Evolutionary conservation across 495 filamentous ascomycete genomes (phyloP).

Genomic region (Penicillium herquei): DNA sequence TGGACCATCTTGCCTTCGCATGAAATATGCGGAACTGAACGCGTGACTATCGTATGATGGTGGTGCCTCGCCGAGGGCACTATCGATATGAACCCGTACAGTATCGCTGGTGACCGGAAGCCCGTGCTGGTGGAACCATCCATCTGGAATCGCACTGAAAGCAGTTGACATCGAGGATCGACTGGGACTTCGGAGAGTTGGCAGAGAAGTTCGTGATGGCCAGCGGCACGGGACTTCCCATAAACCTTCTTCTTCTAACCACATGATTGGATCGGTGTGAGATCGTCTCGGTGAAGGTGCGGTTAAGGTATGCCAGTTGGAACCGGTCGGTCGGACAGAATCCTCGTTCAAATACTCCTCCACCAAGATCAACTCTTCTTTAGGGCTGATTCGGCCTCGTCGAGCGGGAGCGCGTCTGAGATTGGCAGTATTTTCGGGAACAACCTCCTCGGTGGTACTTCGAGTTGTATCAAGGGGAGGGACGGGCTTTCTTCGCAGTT

Average conservation of each 20-base stretch:
- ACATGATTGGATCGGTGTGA: constrained; percentile 10
- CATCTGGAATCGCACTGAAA: neutral
- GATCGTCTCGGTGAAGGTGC: constrained; percentile 1
- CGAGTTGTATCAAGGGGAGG: neutral
- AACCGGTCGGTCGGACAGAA: neutral
- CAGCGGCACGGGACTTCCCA: constrained; percentile 5
- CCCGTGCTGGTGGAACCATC: neutral
- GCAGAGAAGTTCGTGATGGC: neutral
- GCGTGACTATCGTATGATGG: constrained; percentile 19
- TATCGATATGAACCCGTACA: neutral
- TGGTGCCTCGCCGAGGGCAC: neutral
- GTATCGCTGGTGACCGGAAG: neutral
- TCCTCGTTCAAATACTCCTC: constrained; percentile 2
- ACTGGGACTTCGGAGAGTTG: neutral
- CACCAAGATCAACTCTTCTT: neutral
- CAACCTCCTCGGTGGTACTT: no score
- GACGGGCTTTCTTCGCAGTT: neutral
- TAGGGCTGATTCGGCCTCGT: constrained; percentile 1
- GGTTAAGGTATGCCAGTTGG: neutral
- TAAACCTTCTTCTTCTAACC: constrained; percentile 9
- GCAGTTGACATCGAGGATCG: neutral
- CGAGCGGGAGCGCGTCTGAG: constrained; percentile 2
- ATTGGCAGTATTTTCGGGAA: neutral
- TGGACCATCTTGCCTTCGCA: constrained; percentile 7
- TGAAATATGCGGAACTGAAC: constrained; percentile 10